A percentile compares a stretch with the other conserved stretches of the same genome.
phyloP scores from a whole-genome alignment of 176 grass and related monocot species.

The barley (Hordeum vulgare) region DNA sequence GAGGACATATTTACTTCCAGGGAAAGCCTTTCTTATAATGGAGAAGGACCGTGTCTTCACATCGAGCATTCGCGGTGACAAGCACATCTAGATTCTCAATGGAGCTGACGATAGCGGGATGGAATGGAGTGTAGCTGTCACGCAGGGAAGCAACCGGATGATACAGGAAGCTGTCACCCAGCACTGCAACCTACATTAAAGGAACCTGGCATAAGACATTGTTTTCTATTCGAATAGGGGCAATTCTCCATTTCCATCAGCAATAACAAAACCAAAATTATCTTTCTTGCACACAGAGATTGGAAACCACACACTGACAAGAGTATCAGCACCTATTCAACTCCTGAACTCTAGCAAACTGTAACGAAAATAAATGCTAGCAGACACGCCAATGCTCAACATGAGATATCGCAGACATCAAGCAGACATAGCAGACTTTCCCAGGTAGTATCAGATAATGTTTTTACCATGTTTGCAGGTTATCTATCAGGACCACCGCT shows the following conservation, averaged over 20 bases:
- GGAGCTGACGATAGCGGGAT: background rate
- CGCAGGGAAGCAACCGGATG: background rate
- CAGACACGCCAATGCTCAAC: background rate
- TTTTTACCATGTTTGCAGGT: background rate
- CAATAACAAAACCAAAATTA: background rate
- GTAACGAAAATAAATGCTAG: background rate
- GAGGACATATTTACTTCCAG: slow-evolving; percentile 1
- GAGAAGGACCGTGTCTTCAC: background rate
- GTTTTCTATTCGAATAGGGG: background rate
- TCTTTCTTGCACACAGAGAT: background rate
- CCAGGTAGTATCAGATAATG: background rate
- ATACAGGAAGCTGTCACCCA: background rate
- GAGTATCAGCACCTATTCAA: background rate
- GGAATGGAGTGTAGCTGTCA: background rate
- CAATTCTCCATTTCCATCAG: background rate
- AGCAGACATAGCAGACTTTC: background rate
- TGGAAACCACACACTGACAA: background rate
- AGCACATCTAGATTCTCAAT: slow-evolving; percentile 5
- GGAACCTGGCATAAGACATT: slow-evolving; percentile 14
- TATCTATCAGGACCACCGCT: background rate
- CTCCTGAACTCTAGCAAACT: background rate
- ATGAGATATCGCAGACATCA: background rate
- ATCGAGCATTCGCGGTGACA: background rate
- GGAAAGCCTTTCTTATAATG: background rate
- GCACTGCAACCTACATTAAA: slow-evolving; percentile 39